These are phyloP conservation scores for Exutisphaerella laricina DNA, from an alignment of 2,329 filamentous ascomycete species.

Conservation along the genomic window DNA sequence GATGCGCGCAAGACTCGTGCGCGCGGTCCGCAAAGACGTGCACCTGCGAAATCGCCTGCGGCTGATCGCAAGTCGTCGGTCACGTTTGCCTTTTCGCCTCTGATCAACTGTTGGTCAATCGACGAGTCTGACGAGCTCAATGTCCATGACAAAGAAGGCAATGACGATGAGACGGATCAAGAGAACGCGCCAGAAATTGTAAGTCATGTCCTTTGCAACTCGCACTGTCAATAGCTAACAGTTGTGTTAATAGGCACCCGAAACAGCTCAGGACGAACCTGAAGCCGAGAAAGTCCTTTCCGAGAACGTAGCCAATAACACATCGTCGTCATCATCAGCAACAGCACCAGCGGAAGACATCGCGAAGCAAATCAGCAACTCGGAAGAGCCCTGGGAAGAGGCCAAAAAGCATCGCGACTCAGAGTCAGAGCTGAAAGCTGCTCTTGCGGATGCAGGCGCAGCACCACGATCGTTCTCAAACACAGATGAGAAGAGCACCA, in stretches of 20 bases:
- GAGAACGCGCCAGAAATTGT: neutral
- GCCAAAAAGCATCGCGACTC: conserved; percentile 13
- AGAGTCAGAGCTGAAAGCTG: conserved; percentile 21
- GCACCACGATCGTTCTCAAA: conserved; percentile 14
- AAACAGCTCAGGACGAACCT: conserved; percentile 9
- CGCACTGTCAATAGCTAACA: too few relatives aligned
- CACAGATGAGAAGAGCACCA: conserved; percentile 4
- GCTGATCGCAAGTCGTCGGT: conserved; percentile 42
- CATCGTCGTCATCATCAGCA: conserved; percentile 21
- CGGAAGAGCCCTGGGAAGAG: conserved; percentile 16
- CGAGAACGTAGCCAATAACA: conserved; percentile 24
- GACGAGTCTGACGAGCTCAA: conserved; percentile 38
- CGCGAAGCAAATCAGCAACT: conserved; percentile 13
- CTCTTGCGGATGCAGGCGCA: conserved; percentile 21
- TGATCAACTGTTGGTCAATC: conserved; percentile 40
- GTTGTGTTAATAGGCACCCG: conserved; percentile 9
- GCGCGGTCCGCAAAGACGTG: conserved; percentile 75
- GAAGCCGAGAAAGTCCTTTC: conserved; percentile 25
- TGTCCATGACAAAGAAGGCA: conserved; percentile 26
- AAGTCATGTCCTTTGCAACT: too few relatives aligned
- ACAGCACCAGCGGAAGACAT: conserved; percentile 18
- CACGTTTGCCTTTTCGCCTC: conserved; percentile 40
- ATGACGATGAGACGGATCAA: neutral
- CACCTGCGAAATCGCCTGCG: conserved; percentile 56
- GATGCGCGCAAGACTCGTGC: conserved; percentile 90